These are phyloP conservation scores for Aristolochia californica DNA, from an alignment of 164 flowering plant species.

Conservation along the genomic window DNA sequence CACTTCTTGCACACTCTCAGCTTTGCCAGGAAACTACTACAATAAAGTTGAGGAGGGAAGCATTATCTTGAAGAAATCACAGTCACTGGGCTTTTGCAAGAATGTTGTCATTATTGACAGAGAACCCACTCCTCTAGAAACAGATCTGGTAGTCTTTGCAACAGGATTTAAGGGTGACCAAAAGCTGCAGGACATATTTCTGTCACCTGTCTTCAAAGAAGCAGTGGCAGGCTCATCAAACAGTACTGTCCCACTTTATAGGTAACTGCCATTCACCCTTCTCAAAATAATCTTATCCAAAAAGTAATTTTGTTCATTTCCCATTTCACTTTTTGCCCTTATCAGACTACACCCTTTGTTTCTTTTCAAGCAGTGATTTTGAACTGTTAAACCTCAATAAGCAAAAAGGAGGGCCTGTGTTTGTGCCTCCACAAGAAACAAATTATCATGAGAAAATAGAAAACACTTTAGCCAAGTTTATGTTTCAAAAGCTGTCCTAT, in stretches of 20 bases:
- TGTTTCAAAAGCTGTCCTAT: no score
- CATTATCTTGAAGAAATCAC: conserved; percentile 37
- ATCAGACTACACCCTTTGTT: no score
- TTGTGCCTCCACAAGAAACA: no score
- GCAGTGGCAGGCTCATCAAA: conserved; percentile 22
- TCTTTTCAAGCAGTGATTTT: no score
- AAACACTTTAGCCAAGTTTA: no score
- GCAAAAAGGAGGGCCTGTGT: no score
- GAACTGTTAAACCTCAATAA: not conserved
- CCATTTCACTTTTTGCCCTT: no score
- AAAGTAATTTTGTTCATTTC: no score
- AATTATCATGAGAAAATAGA: no score
- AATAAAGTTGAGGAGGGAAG: conserved; percentile 52
- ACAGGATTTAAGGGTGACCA: conserved; percentile 48
- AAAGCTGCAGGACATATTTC: conserved; percentile 43
- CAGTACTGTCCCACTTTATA: conserved; percentile 37
- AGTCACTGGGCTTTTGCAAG: conserved; percentile 32
- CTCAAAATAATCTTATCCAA: not conserved
- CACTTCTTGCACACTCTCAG: conserved; percentile 25
- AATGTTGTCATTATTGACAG: conserved; percentile 38
- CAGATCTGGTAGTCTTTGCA: conserved; percentile 52
- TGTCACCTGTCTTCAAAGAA: conserved; percentile 27
- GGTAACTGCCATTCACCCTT: conserved; percentile 20
- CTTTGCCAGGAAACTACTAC: conserved; percentile 41
- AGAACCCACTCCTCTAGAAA: conserved; percentile 19